Conservation (phyloP, 345 rosid species). For the Linum usitatissimum region DNA sequence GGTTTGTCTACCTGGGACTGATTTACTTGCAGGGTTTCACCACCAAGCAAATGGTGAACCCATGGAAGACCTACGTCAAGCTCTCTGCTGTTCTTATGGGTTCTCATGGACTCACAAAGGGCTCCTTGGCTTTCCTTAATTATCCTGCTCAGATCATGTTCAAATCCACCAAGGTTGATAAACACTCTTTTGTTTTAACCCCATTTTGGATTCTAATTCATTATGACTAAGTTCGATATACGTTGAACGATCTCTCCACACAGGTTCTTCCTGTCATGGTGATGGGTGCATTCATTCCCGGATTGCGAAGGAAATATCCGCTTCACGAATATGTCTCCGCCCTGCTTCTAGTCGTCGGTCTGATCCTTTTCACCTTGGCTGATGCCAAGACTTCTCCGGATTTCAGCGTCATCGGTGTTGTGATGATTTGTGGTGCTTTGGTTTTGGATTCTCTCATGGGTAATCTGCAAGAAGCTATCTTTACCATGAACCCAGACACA, state of each 20-base stretch:
- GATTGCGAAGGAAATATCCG: slow-evolving; percentile 78
- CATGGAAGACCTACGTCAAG: slow-evolving; percentile 88
- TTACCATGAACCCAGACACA: slow-evolving; percentile 71
- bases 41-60: slow-evolving; percentile 81
- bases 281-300: slow-evolving; percentile 96
- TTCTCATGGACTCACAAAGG: slow-evolving; percentile 91
- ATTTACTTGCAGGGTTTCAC: slow-evolving; percentile 92
- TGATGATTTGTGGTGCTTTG: slow-evolving; percentile 86
- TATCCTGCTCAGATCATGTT: slow-evolving; percentile 94
- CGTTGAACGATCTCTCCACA: background rate
- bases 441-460: slow-evolving; percentile 81
- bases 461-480: slow-evolving; percentile 87
- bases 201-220: background rate
- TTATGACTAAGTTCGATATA: background rate
- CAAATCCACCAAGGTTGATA: slow-evolving; percentile 89
- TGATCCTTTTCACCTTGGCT: slow-evolving; percentile 85
- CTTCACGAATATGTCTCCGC: slow-evolving; percentile 76
- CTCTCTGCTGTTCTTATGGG: slow-evolving; percentile 99
- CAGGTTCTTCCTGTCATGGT: slow-evolving; percentile 95
- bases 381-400: slow-evolving; percentile 92
- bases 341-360: slow-evolving; percentile 62
- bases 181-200: background rate
- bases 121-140: slow-evolving; percentile 90
- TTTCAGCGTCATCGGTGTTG: slow-evolving; percentile 68
- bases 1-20: slow-evolving; percentile 77